Percentiles rank a stretch among this genome's conserved stretches.
These are phyloP conservation scores for Ceratonia siliqua DNA, from an alignment of 306 rosid species.

Conservation along the genomic window DNA sequence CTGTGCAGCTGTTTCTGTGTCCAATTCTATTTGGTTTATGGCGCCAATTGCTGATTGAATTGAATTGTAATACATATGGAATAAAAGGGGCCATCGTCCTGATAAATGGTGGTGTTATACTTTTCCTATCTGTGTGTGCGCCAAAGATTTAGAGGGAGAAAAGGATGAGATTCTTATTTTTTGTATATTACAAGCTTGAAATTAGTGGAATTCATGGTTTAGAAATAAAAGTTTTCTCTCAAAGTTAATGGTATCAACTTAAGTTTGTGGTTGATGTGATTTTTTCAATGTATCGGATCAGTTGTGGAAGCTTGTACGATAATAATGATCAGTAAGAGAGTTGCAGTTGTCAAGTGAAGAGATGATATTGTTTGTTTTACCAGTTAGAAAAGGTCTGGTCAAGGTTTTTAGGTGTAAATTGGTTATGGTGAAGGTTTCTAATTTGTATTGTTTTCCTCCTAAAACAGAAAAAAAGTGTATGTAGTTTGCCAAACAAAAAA, in stretches of 20 bases:
- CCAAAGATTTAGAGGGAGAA: neutral
- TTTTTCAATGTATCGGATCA: neutral
- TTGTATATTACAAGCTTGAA: constrained; percentile 15
- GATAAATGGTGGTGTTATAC: neutral
- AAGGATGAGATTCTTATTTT: neutral
- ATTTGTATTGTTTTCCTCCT: neutral
- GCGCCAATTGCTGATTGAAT: constrained; percentile 32
- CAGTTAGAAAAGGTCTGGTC: neutral
- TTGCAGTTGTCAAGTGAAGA: neutral
- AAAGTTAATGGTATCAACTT: neutral
- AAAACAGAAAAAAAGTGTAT: neutral
- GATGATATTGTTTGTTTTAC: neutral
- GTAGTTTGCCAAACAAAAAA: neutral
- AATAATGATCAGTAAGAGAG: constrained; percentile 13
- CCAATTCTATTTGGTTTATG: constrained; percentile 31
- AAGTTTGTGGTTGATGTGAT: neutral
- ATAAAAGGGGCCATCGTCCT: constrained; percentile 14
- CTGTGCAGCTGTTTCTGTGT: constrained; percentile 45
- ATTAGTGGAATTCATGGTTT: constrained; percentile 15
- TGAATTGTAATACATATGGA: constrained; percentile 43
- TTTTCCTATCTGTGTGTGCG: constrained; percentile 11
- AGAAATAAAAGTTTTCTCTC: neutral
- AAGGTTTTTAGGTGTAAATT: constrained; percentile 5
- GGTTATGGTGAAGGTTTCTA: constrained; percentile 1
- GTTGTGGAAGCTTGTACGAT: neutral